phyloP scores from a whole-genome alignment of 2,329 filamentous ascomycete species.

The Bipolaris zeicola region DNA sequence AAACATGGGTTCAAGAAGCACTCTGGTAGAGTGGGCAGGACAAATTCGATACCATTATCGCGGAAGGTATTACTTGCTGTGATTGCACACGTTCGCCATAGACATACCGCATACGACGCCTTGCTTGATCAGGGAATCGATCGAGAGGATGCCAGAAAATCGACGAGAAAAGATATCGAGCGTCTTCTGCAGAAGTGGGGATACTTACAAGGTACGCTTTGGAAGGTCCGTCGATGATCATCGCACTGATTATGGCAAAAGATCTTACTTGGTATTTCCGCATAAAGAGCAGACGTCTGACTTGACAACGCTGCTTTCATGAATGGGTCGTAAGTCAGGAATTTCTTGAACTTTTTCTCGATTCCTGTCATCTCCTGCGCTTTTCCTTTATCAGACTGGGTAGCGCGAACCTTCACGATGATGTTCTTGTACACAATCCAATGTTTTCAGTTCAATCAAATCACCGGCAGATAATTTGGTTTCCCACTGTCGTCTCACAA shows the following conservation, averaged over 20 bases:
- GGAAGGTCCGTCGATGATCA: conserved; percentile 19
- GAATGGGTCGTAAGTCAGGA: not conserved
- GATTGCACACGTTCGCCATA: conserved; percentile 57
- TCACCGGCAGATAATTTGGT: no score
- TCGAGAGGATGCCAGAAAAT: conserved; percentile 32
- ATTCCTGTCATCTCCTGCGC: not conserved
- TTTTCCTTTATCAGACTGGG: no score
- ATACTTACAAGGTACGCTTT: conserved; percentile 25
- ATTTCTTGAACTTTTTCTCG: not conserved
- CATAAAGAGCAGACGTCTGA: not conserved
- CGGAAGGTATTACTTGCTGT: conserved; percentile 56
- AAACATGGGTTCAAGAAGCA: conserved; percentile 54
- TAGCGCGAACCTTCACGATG: no score
- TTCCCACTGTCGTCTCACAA: no score
- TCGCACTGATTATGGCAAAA: not conserved
- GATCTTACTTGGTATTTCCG: conserved; percentile 12
- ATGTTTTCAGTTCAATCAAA: no score
- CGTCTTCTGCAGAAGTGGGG: conserved; percentile 35
- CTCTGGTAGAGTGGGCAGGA: conserved; percentile 57
- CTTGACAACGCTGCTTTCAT: not conserved
- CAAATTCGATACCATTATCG: conserved; percentile 46
- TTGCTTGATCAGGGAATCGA: conserved; percentile 29
- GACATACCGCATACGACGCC: conserved; percentile 57
- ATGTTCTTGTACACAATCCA: no score
- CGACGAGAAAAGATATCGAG: conserved; percentile 29